Conservation (phyloP, 2,329 filamentous ascomycete genomes). For the Arthrobotrys sphaeroides region DNA sequence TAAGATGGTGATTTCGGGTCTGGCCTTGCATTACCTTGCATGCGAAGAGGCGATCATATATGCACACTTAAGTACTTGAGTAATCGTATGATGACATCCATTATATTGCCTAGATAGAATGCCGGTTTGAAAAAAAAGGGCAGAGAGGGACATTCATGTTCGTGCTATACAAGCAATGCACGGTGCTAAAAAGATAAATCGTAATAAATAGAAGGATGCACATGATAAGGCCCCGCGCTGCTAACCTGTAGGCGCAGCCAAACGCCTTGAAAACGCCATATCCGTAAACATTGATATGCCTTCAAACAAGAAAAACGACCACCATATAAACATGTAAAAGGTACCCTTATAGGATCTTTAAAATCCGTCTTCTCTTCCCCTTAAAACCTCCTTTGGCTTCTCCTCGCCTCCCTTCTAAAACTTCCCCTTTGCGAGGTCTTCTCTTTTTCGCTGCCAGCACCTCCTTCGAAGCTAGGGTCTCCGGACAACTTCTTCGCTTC, state of each 20-base stretch:
- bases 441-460: not conserved
- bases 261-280: not conserved
- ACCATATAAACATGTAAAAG: not conserved
- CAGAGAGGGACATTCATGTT: too few species aligned
- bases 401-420: not conserved
- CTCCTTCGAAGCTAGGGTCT: not conserved
- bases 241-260: not conserved
- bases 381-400: not conserved
- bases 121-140: too few species aligned
- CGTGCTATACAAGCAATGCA: too few species aligned
- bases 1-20: too few species aligned
- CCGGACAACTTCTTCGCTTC: slow-evolving; percentile 34
- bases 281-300: not conserved
- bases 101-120: too few species aligned
- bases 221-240: not conserved
- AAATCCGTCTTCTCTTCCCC: not conserved
- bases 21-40: too few species aligned
- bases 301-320: not conserved
- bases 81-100: too few species aligned
- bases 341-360: not conserved
- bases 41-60: too few species aligned
- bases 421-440: not conserved
- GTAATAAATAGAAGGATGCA: not conserved
- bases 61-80: too few species aligned
- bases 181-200: not conserved